phyloP scores from a whole-genome alignment of 768 basidiomycete species.

The Boletus rufocinnamomeus region DNA sequence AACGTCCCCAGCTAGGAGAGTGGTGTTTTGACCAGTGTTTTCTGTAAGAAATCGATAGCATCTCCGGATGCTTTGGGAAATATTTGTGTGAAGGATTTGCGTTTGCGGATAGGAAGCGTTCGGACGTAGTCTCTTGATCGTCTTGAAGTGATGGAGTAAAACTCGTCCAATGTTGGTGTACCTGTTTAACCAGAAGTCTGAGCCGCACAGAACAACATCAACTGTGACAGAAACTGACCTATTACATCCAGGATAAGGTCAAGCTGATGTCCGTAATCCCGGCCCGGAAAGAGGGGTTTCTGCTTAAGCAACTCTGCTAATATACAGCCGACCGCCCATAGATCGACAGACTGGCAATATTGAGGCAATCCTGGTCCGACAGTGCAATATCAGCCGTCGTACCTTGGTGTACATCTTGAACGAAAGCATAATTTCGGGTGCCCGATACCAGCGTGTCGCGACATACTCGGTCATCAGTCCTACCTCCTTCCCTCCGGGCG shows the following conservation, averaged over 20 bases:
- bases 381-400: slow-evolving; percentile 7
- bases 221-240: slow-evolving; percentile 39
- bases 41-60: slow-evolving; percentile 71
- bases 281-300: slow-evolving; percentile 84
- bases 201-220: slow-evolving; percentile 21
- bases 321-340: slow-evolving; percentile 77
- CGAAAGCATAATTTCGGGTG: slow-evolving; percentile 92
- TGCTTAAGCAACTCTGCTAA: slow-evolving; percentile 82
- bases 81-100: slow-evolving; percentile 63
- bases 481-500: slow-evolving; percentile 57
- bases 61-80: slow-evolving; percentile 78
- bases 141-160: slow-evolving; percentile 84
- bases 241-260: slow-evolving; percentile 87
- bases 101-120: slow-evolving; percentile 80
- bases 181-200: slow-evolving; percentile 39
- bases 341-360: slow-evolving; percentile 56
- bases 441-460: slow-evolving; percentile 91
- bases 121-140: slow-evolving; percentile 88
- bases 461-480: slow-evolving; percentile 84
- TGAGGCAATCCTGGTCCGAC: slow-evolving; percentile 8
- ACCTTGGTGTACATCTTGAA: slow-evolving; percentile 89
- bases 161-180: slow-evolving; percentile 88
- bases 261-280: slow-evolving; percentile 86
- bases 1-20: slow-evolving; percentile 31
- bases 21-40: slow-evolving; percentile 55